Percentiles rank a stretch among this genome's conserved stretches.
These are phyloP conservation scores for Cytospora piceicola DNA, from an alignment of 2,329 filamentous ascomycete species.

Conservation along the genomic window DNA sequence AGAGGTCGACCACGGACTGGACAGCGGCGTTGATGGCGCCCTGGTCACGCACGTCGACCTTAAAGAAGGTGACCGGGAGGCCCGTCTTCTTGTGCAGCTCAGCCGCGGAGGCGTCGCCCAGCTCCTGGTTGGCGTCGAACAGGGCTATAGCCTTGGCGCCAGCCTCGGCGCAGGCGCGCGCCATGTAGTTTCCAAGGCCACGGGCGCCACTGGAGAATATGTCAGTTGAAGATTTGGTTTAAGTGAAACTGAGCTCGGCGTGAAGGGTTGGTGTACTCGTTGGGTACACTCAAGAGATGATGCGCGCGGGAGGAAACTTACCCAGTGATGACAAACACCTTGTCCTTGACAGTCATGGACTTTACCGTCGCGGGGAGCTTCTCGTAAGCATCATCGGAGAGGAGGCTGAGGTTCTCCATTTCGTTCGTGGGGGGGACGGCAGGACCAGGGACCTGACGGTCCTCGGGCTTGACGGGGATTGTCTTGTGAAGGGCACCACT, in stretches of 20 bases:
- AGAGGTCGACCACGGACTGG: constrained; percentile 65
- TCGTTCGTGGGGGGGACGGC: constrained; percentile 48
- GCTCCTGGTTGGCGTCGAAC: constrained; percentile 76
- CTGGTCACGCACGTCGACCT: constrained; percentile 76
- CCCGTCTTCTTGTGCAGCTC: constrained; percentile 74
- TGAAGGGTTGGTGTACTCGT: too few species aligned
- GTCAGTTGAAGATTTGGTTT: not conserved
- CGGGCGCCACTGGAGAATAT: constrained; percentile 64
- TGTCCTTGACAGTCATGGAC: constrained; percentile 70
- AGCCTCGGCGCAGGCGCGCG: constrained; percentile 74
- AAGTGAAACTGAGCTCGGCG: too few species aligned
- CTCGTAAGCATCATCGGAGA: constrained; percentile 57
- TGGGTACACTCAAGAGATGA: too few species aligned
- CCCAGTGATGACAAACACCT: constrained; percentile 75
- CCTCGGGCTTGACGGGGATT: constrained; percentile 55
- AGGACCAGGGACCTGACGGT: constrained; percentile 42
- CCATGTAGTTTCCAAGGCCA: constrained; percentile 79
- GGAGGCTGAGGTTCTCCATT: constrained; percentile 54
- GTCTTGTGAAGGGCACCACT: constrained; percentile 44
- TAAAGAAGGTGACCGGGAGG: constrained; percentile 75
- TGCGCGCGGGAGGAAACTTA: constrained; percentile 47
- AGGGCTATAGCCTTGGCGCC: constrained; percentile 75
- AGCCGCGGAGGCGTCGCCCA: constrained; percentile 70
- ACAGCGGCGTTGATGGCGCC: constrained; percentile 72
- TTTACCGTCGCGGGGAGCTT: constrained; percentile 67